Evolutionary conservation across 441 rosid species (phyloP), one percentile per base, ranked within the genome.

Genomic region (Populus hybrid): DNA sequence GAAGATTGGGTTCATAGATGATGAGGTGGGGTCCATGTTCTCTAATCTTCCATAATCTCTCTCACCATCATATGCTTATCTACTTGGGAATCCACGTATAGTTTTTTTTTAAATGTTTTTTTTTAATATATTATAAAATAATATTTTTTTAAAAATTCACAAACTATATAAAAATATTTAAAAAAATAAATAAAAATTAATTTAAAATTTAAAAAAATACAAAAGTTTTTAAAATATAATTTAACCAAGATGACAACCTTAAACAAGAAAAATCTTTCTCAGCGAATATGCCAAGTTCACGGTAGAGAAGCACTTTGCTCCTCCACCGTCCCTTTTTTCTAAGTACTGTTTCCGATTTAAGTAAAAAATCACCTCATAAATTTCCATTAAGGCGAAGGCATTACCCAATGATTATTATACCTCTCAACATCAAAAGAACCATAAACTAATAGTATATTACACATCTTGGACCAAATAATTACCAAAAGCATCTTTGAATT

Each of bases 281-380:
- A 80, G 18, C 67, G 88, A 85, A 89, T 85, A 86, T 89, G 87
- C 92, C 86, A 40, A 16, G 61, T 84, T 70, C 75, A 87, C 88
- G 89, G 90, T 85, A 42, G 75, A 82, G 78, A 81, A 30, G 66
- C 77, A 7, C 81, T 36, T 16, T 6, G 24, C 70, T 81, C 75
- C 82, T 77, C 92, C 86, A 79, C 85, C 88, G 74, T 78, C 71
- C 78, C 1, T 67, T 81, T 82, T 82, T 50, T 69, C 11, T 21
- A 21, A 8, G 59, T 28, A 5, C 14, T 14, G 5, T 30, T 46
- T 20, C 10, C 35, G 3, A 50, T 11, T 53, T 18, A 46, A 23
- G 40, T 23, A 66, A 34, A 35, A 57, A 21, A 57, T 50, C 59
- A 14, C 69, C 23, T 7, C 80, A 59, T 34, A 35, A 32, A 34